A percentile compares a stretch with the other conserved stretches of the same genome.
Evolutionary conservation across 2,329 filamentous ascomycete species (phyloP).

Genomic region (Exophiala alcalophila): DNA sequence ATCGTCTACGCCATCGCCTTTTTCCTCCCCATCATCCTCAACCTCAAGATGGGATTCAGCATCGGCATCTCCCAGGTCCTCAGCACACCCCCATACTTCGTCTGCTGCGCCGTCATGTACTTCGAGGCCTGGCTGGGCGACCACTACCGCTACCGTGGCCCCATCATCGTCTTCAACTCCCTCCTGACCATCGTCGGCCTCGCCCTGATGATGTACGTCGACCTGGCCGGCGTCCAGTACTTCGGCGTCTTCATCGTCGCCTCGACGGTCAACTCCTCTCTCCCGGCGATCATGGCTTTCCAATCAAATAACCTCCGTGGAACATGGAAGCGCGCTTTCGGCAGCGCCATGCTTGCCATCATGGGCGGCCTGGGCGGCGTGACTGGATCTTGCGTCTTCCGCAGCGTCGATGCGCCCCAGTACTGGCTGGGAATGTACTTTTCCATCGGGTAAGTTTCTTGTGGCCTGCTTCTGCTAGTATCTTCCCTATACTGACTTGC

Average conservation of each 20-base stretch:
- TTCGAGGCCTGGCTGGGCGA: conserved; percentile 28
- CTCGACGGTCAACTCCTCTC: conserved; percentile 31
- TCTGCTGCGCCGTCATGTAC: conserved; percentile 37
- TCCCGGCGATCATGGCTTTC: conserved; percentile 33
- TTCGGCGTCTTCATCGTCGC: conserved; percentile 51
- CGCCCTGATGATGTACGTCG: conserved; percentile 34
- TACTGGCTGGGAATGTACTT: no score
- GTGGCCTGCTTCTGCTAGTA: no score
- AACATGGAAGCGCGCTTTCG: conserved; percentile 46
- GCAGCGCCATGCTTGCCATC: no score
- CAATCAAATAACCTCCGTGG: conserved; percentile 36
- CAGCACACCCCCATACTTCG: conserved; percentile 35
- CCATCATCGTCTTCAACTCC: conserved; percentile 22
- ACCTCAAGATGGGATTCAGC: conserved; percentile 37
- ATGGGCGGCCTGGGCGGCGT: no score
- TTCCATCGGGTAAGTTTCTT: no score
- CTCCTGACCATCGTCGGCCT: conserved; percentile 22
- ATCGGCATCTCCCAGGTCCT: conserved; percentile 35
- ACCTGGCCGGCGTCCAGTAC: conserved; percentile 41
- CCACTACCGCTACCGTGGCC: conserved; percentile 21
- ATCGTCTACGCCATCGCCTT: conserved; percentile 37
- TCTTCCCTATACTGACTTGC: no score
- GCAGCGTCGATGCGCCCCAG: no score
- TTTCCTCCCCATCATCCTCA: conserved; percentile 41
- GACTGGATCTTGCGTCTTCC: no score